A percentile compares a stretch with the other conserved stretches of the same genome.
These are phyloP conservation scores for Candolleomyces aberdarensis DNA, from an alignment of 768 basidiomycete species.

Conservation along the genomic window DNA sequence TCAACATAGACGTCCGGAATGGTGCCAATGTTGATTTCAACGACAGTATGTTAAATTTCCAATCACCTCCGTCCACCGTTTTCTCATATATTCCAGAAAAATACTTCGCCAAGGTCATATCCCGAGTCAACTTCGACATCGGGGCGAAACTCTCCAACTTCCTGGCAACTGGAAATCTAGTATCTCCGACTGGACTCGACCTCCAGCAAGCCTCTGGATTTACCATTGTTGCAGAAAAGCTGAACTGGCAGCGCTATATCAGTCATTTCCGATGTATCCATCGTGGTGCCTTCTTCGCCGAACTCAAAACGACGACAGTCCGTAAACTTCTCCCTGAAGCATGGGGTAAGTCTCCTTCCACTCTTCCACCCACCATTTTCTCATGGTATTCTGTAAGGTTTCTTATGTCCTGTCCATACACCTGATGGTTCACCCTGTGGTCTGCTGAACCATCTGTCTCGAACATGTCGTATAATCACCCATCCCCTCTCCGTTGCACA, in stretches of 20 bases:
- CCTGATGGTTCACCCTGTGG: constrained; percentile 98
- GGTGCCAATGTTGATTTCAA: constrained; percentile 83
- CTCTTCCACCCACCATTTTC: neutral
- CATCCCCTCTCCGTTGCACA: constrained; percentile 68
- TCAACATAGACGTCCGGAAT: constrained; percentile 71
- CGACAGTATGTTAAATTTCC: constrained; percentile 57
- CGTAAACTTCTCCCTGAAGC: constrained; percentile 95
- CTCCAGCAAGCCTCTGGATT: constrained; percentile 98
- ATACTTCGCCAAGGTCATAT: constrained; percentile 74
- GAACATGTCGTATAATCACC: constrained; percentile 90
- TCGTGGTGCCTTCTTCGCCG: constrained; percentile 98
- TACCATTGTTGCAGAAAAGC: constrained; percentile 97
- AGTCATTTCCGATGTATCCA: constrained; percentile 98
- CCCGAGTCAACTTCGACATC: constrained; percentile 86
- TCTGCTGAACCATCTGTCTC: constrained; percentile 92
- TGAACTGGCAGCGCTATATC: constrained; percentile 98
- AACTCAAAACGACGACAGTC: constrained; percentile 96
- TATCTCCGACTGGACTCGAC: constrained; percentile 93
- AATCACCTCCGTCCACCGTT: neutral
- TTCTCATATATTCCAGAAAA: constrained; percentile 38
- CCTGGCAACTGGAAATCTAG: constrained; percentile 93
- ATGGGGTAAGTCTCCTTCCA: constrained; percentile 65
- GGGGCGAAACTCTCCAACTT: constrained; percentile 90
- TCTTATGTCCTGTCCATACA: constrained; percentile 97
- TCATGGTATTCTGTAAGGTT: constrained; percentile 49